phyloP scores from a whole-genome alignment of 441 rosid species.

The Euphorbia celastroides region DNA sequence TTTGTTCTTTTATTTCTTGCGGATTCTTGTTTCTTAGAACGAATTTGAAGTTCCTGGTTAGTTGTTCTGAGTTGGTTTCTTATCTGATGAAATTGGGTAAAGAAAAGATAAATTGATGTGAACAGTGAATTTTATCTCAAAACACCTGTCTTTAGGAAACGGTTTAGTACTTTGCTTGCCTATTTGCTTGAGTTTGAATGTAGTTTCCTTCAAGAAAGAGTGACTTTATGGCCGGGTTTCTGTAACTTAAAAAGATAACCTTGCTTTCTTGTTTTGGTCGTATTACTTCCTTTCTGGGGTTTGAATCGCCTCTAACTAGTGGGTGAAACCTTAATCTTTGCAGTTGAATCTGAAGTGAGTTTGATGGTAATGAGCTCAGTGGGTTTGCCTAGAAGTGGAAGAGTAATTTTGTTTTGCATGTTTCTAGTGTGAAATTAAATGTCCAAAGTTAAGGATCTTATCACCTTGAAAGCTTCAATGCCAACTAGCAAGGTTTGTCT shows the following conservation, averaged over 20 bases:
- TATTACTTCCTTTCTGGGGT: background rate
- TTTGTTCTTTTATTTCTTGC: background rate
- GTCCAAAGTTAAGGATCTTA: conserved; percentile 7
- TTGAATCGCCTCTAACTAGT: no score
- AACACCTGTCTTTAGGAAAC: background rate
- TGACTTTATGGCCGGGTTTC: background rate
- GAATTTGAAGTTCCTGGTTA: background rate
- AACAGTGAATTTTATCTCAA: background rate
- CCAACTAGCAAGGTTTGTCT: conserved; percentile 27
- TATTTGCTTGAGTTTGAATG: background rate
- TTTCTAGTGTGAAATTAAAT: conserved; percentile 1
- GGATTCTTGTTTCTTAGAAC: background rate
- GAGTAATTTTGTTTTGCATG: background rate
- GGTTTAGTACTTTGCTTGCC: background rate
- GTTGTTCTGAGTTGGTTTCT: background rate
- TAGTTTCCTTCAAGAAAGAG: background rate
- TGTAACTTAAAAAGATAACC: background rate
- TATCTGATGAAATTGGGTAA: background rate
- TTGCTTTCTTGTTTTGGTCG: background rate
- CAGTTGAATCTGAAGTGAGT: conserved; percentile 9
- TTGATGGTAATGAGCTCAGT: background rate
- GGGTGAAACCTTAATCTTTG: background rate
- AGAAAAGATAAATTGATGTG: background rate
- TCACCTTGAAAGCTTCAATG: conserved; percentile 24
- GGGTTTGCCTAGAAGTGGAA: background rate